These are phyloP conservation scores for Xylariaceae sp. DNA, from an alignment of 2,329 filamentous ascomycete genomes.

Conservation along the genomic window DNA sequence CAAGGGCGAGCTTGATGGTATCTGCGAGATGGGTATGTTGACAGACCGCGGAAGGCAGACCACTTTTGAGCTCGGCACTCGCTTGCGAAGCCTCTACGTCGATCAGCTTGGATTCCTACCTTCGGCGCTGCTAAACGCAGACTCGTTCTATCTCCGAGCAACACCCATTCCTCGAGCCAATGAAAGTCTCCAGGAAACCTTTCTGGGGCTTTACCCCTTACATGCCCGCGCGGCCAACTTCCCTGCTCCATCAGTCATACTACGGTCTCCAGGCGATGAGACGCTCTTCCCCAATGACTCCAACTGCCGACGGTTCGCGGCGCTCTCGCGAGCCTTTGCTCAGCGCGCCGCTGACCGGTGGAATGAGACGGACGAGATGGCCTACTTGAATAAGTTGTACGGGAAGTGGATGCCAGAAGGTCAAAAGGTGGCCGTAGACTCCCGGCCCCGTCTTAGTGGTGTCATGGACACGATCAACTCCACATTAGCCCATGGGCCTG, in stretches of 20 bases:
- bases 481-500: constrained; percentile 76
- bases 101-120: constrained; percentile 72
- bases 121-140: constrained; percentile 43
- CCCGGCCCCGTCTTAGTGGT: constrained; percentile 76
- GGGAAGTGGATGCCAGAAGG: constrained; percentile 81
- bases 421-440: constrained; percentile 73
- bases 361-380: constrained; percentile 77
- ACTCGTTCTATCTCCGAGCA: constrained; percentile 68
- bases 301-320: constrained; percentile 68
- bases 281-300: constrained; percentile 76
- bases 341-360: constrained; percentile 67
- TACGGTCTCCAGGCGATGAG: constrained; percentile 63
- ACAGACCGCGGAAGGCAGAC: constrained; percentile 72
- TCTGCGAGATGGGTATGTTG: constrained; percentile 77
- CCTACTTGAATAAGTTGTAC: constrained; percentile 71
- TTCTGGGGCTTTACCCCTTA: constrained; percentile 69
- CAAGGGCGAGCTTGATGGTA: constrained; percentile 65
- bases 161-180: constrained; percentile 73
- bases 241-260: constrained; percentile 61
- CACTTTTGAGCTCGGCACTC: constrained; percentile 63
- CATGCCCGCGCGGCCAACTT: constrained; percentile 43
- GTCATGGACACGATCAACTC: constrained; percentile 94
- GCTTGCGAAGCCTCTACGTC: constrained; percentile 69
- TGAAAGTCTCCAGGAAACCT: constrained; percentile 72
- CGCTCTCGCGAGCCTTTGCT: constrained; percentile 66